These are phyloP conservation scores for Gossypium ekmanianum DNA, from an alignment of 345 rosid genomes.

Conservation along the genomic window DNA sequence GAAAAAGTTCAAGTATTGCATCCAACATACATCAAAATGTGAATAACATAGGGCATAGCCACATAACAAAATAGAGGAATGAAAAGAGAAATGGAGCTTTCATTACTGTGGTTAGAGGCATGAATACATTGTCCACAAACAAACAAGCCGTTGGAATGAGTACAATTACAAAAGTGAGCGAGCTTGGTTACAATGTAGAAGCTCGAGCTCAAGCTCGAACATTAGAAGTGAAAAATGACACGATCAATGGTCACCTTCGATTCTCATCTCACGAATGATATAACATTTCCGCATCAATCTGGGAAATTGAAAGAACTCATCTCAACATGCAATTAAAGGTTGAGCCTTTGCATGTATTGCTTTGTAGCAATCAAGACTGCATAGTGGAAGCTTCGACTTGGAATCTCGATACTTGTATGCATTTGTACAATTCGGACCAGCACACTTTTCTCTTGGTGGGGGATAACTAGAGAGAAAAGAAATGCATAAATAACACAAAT, in stretches of 20 bases:
- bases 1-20: too few species aligned
- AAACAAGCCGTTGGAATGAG: too few species aligned
- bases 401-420: slow-evolving; percentile 71
- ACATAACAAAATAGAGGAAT: background rate
- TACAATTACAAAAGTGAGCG: background rate
- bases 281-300: background rate
- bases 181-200: too few species aligned
- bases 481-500: background rate
- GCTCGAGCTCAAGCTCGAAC: background rate
- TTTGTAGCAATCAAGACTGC: slow-evolving; percentile 73
- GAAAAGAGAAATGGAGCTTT: slow-evolving; percentile 2
- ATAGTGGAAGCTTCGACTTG: slow-evolving; percentile 69
- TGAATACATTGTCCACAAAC: background rate
- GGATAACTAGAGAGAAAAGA: slow-evolving; percentile 53
- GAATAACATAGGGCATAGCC: too few species aligned
- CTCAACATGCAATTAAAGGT: slow-evolving; percentile 24
- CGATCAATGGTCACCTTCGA: background rate
- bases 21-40: too few species aligned
- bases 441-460: slow-evolving; percentile 69
- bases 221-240: background rate
- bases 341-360: slow-evolving; percentile 48
- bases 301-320: background rate
- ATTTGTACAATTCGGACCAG: slow-evolving; percentile 64
- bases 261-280: background rate
- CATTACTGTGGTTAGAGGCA: slow-evolving; percentile 14